Conservation (phyloP, 495 filamentous ascomycete genomes). For the Chaetomium tenue region DNA sequence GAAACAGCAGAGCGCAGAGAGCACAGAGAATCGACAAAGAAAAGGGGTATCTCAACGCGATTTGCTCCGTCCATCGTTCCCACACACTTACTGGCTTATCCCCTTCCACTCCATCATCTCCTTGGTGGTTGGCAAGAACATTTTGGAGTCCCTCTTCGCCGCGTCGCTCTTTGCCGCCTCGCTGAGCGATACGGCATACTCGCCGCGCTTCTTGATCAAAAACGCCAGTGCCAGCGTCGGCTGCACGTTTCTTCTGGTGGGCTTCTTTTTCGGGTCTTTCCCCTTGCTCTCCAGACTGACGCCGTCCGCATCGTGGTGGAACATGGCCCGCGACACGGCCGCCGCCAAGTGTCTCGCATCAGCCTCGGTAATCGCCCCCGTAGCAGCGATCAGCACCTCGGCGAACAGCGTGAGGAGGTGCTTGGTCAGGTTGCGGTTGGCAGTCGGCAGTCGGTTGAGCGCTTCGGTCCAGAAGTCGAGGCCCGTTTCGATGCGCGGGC, state of each 20-base stretch:
- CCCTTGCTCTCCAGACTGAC: background rate
- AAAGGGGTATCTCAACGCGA: conserved; percentile 15
- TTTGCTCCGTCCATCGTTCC: background rate
- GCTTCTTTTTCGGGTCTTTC: conserved; percentile 1
- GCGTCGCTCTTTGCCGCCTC: background rate
- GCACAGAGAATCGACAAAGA: background rate
- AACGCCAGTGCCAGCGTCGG: conserved; percentile 37
- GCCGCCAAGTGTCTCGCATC: conserved; percentile 31
- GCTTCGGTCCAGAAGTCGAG: conserved; percentile 39
- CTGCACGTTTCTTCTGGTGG: conserved; percentile 24
- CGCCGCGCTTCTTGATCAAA: conserved; percentile 33
- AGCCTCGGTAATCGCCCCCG: conserved; percentile 21
- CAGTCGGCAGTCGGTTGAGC: conserved; percentile 33
- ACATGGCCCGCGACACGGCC: conserved; percentile 30
- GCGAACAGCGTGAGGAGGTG: conserved; percentile 32
- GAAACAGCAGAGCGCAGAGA: background rate
- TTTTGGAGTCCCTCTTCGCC: conserved; percentile 17
- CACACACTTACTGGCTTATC: background rate
- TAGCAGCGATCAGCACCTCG: conserved; percentile 22
- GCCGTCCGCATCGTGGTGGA: conserved; percentile 25
- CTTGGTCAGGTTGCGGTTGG: conserved; percentile 32
- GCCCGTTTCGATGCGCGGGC: conserved; percentile 30
- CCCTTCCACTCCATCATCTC: conserved; percentile 40
- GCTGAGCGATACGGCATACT: conserved; percentile 25
- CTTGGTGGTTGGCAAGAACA: conserved; percentile 34